Evolutionary conservation across 2,329 filamentous ascomycete genomes (phyloP).

Genomic region (Fusarium fujikuroi): DNA sequence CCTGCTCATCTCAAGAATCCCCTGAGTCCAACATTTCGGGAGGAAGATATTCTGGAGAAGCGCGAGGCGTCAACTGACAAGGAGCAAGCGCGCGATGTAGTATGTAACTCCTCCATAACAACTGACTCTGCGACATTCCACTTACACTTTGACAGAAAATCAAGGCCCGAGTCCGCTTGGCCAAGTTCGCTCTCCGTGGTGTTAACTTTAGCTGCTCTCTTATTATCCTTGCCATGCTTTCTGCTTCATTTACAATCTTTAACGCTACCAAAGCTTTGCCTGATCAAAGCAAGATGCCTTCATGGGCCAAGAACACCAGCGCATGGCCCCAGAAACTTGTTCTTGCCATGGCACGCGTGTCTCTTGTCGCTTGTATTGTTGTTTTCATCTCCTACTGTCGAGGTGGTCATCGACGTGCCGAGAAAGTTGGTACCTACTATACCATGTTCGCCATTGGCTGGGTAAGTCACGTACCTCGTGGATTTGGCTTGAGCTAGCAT

Average conservation of each 20-base stretch:
- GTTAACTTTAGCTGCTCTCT: constrained; percentile 98
- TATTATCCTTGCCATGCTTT: constrained; percentile 91
- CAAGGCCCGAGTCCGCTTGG: constrained; percentile 89
- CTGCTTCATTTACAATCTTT: constrained; percentile 91
- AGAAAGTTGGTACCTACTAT: constrained; percentile 96
- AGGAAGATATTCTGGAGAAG: constrained; percentile 89
- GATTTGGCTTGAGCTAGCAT: not conserved
- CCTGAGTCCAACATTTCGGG: constrained; percentile 88
- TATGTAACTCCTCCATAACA: constrained; percentile 61
- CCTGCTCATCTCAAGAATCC: constrained; percentile 80
- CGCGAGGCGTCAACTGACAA: constrained; percentile 83
- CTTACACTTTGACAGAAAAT: constrained; percentile 74
- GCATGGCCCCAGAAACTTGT: constrained; percentile 92
- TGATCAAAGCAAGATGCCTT: constrained; percentile 79
- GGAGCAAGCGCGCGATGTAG: constrained; percentile 86
- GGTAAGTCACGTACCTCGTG: constrained; percentile 47
- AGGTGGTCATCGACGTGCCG: constrained; percentile 86
- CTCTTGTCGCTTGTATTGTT: constrained; percentile 79
- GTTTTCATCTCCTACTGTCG: constrained; percentile 89
- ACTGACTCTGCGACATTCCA: not conserved
- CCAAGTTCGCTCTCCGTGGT: constrained; percentile 93
- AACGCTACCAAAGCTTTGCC: constrained; percentile 83
- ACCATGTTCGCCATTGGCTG: constrained; percentile 92
- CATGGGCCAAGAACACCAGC: constrained; percentile 84
- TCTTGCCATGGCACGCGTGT: constrained; percentile 81